Evolutionary conservation across 2,329 filamentous ascomycete species (phyloP).

Genomic region (Aspergillus sp.): DNA sequence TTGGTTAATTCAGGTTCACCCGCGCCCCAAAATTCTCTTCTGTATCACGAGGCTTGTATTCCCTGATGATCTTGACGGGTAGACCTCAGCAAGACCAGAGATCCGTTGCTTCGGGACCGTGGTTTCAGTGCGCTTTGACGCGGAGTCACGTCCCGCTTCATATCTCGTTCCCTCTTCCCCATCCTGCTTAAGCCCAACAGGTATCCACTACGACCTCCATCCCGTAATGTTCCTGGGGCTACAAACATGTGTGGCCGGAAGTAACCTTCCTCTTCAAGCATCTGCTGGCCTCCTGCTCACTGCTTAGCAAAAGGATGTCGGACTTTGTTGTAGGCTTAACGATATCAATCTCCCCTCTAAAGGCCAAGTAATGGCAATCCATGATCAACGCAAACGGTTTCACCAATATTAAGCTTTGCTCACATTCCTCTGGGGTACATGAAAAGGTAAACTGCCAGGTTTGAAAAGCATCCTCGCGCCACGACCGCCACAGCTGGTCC

Average conservation of each 20-base stretch:
- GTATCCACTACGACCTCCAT: not conserved
- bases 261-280: not conserved
- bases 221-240: not conserved
- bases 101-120: not conserved
- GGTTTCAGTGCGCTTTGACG: not conserved
- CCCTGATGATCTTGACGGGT: not conserved
- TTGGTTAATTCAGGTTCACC: too few species aligned
- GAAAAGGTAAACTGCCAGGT: not conserved
- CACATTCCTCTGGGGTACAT: not conserved
- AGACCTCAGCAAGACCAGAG: not conserved
- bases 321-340: too few species aligned
- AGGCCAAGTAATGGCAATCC: not conserved
- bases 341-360: not conserved
- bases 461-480: not conserved
- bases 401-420: not conserved
- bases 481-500: not conserved
- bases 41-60: not conserved
- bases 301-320: not conserved
- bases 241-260: not conserved
- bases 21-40: not conserved
- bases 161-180: not conserved
- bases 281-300: not conserved
- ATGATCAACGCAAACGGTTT: not conserved
- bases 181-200: not conserved
- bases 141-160: not conserved